phyloP scores from a whole-genome alignment of 768 basidiomycete genomes.

The Tylopilus sp. region DNA sequence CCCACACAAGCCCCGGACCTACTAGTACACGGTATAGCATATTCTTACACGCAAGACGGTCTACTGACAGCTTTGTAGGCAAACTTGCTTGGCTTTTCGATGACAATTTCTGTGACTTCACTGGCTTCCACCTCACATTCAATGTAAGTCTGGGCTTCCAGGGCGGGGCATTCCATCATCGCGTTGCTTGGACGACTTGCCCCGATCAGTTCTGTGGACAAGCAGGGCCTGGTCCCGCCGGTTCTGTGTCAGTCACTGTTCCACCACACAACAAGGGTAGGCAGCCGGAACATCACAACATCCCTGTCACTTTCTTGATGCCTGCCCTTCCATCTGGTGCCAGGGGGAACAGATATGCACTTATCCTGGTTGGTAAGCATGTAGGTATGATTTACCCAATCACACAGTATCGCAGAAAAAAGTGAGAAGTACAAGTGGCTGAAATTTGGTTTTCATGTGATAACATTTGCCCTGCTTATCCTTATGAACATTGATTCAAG shows the following conservation, averaged over 20 bases:
- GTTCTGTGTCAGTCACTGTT: not conserved
- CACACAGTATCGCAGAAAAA: not conserved
- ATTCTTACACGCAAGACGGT: too few species aligned
- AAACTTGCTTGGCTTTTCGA: not conserved
- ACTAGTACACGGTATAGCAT: not conserved
- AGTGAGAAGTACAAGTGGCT: not conserved
- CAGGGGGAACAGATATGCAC: not conserved
- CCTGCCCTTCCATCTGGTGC: not conserved
- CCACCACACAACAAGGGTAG: not conserved
- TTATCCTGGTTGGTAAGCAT: not conserved
- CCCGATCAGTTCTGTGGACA: not conserved
- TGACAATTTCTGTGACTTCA: not conserved
- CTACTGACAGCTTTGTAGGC: too few species aligned
- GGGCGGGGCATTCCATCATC: not conserved
- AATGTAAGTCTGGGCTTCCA: not conserved
- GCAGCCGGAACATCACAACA: not conserved
- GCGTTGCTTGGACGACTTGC: not conserved
- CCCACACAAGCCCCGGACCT: not conserved
- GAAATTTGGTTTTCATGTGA: not conserved
- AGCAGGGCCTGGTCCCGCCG: not conserved
- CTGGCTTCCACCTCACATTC: not conserved
- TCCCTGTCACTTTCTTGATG: not conserved
- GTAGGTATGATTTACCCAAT: not conserved
- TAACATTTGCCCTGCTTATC: not conserved
- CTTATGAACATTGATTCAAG: too few species aligned